Base-by-base conservation (phyloP, 805 yeast species). In the Wickerhamomyces mucosus region DNA sequence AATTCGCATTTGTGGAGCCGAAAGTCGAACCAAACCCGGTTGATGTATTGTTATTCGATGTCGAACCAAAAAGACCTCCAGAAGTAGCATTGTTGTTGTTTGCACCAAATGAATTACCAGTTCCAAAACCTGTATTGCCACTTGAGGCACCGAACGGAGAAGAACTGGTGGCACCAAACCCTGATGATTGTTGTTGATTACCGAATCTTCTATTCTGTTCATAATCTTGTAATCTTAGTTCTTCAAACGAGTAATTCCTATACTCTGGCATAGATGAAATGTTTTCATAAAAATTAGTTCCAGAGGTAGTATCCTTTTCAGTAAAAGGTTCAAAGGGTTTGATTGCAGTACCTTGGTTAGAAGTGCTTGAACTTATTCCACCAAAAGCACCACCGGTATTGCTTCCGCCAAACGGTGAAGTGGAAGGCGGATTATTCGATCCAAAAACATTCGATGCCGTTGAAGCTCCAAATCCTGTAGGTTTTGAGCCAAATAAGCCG, bases 251-350 rank as follows among this genome's bases (percentile, higher is more conserved):
- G 46, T 56, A 82, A 44, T 76, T 75, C 45, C 69, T 69, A 52
- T 89, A 92, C 55, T 85, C 95, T 5, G 94, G 95, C 96, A 92
- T 88, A 27, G 83, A 71, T 9, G 82, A 63, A 39, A 92, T 79
- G 44, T 75, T 75, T 55, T 89, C 84, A 58, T 65, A 88, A 30
- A 65, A 58, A 34, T 74, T 76, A 15, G 65, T 61, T 6, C 71
- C 69, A 20, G 74, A 69, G 10, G 75, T 62, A 4, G 65, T 53
- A 48, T 88, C 96, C 46, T 79, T 81, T 53, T 89, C 96, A 21
- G 67, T 63, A 41, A 56, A 66, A 7, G 86, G 69, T 31, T 73
- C 64, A 51, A 76, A 88, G 2, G 95, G 89, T 43, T 68, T 74
- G 7, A 66, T 57, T 0, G 78, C 71, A 5, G 95, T 78, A 21